Evolutionary conservation across 179 eudicot species (phyloP).

Genomic region (Camellia oleifera): DNA sequence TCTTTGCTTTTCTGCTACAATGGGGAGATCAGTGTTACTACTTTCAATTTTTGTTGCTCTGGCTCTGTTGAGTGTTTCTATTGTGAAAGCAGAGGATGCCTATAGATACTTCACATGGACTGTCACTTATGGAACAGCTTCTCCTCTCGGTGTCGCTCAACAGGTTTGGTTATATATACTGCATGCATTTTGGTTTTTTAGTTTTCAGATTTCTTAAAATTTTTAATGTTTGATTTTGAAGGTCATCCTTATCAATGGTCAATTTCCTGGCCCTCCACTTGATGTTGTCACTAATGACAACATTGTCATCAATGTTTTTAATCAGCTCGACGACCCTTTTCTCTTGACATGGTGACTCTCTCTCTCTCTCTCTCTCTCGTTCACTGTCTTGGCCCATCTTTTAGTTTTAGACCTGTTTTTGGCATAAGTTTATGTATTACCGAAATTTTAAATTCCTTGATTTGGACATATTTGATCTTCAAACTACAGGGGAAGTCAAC

Average conservation of each 20-base stretch:
- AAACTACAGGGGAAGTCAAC: too few relatives aligned
- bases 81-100: constrained; percentile 59
- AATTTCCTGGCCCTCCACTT: constrained; percentile 77
- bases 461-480: too few relatives aligned
- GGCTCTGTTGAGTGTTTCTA: constrained; percentile 33
- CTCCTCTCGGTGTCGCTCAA: constrained; percentile 75
- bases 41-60: constrained; percentile 26
- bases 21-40: constrained; percentile 27
- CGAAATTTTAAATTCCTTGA: too few relatives aligned
- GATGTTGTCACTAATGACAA: constrained; percentile 83
- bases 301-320: constrained; percentile 60
- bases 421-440: too few relatives aligned
- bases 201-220: background rate
- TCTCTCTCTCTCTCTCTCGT: constrained; percentile 8
- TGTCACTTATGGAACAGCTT: constrained; percentile 65
- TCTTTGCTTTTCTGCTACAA: background rate
- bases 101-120: constrained; percentile 70
- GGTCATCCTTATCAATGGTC: constrained; percentile 83
- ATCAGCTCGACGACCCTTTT: constrained; percentile 70
- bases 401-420: too few relatives aligned
- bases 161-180: constrained; percentile 39
- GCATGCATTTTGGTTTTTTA: background rate
- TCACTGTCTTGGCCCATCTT: background rate
- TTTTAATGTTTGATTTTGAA: constrained; percentile 23
- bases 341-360: constrained; percentile 70